Conservation (phyloP, 2,329 filamentous ascomycete genomes). For the Aspergillus viridinutans region DNA sequence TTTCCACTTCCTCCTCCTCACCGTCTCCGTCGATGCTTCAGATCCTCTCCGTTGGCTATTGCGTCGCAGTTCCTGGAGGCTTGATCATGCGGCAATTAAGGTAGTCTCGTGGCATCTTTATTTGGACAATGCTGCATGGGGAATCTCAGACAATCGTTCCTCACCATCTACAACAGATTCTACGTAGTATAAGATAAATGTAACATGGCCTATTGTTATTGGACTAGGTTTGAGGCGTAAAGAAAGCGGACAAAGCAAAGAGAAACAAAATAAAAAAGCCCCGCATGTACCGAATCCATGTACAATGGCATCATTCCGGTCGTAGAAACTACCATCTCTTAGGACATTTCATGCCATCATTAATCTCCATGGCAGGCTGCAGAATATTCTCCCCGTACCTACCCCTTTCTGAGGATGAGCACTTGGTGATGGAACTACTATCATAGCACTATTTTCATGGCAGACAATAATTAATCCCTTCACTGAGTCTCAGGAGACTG, state of each 20-base stretch:
- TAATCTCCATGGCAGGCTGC: no score
- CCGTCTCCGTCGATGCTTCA: background rate
- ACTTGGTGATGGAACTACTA: background rate
- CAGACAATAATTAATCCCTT: background rate
- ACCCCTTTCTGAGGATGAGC: background rate
- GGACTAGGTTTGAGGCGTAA: background rate
- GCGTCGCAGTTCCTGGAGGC: background rate
- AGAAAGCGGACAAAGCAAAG: background rate
- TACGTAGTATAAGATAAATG: no score
- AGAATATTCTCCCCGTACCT: background rate
- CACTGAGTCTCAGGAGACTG: background rate
- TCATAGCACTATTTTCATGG: background rate
- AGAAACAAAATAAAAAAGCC: background rate
- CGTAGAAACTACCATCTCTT: background rate
- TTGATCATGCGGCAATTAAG: background rate
- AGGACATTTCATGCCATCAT: no score
- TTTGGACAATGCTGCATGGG: background rate
- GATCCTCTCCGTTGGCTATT: background rate
- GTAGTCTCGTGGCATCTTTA: background rate
- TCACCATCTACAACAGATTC: no score
- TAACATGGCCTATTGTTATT: no score
- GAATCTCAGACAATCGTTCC: no score
- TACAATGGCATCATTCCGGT: background rate
- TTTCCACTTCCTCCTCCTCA: background rate
- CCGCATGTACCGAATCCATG: background rate